These are phyloP conservation scores for Chimonanthus praecox DNA, from an alignment of 164 flowering plant genomes.

Conservation along the genomic window DNA sequence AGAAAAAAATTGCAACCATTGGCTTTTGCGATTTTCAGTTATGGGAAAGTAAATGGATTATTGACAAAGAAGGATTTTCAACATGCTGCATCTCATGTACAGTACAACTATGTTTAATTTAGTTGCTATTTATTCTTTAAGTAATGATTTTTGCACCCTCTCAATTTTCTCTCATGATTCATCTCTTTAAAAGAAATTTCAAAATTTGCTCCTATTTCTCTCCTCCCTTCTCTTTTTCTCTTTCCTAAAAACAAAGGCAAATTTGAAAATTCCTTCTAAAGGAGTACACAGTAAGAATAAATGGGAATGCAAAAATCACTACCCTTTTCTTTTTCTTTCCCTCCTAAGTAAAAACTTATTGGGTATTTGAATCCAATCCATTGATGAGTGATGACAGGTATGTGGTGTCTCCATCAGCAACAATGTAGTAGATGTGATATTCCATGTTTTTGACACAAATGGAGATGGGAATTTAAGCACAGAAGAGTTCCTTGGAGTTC, in stretches of 20 bases:
- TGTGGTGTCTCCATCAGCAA: constrained; percentile 65
- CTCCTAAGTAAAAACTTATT: too few species aligned
- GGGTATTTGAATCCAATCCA: not conserved
- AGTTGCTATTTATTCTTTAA: too few species aligned
- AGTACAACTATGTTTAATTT: not conserved
- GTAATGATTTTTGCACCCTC: too few species aligned
- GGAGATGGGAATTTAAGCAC: constrained; percentile 67
- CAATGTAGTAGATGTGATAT: constrained; percentile 64
- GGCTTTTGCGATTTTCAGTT: constrained; percentile 76
- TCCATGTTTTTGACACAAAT: constrained; percentile 72
- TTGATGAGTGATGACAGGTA: constrained; percentile 36
- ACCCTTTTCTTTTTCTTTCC: too few species aligned
- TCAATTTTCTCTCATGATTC: too few species aligned
- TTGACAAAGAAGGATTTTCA: constrained; percentile 68
- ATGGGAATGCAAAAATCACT: too few species aligned
- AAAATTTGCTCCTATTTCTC: too few species aligned
- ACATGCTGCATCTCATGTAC: constrained; percentile 83
- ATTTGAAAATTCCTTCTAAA: too few species aligned
- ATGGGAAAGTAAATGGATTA: constrained; percentile 66
- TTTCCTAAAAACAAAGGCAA: too few species aligned
- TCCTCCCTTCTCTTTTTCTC: too few species aligned
- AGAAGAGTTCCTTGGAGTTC: constrained; percentile 71
- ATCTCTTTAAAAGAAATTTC: too few species aligned
- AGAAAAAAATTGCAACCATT: constrained; percentile 59
- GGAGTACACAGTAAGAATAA: too few species aligned